These are phyloP conservation scores for Trichothecium roseum DNA, from an alignment of 2,329 filamentous ascomycete genomes.

Conservation along the genomic window DNA sequence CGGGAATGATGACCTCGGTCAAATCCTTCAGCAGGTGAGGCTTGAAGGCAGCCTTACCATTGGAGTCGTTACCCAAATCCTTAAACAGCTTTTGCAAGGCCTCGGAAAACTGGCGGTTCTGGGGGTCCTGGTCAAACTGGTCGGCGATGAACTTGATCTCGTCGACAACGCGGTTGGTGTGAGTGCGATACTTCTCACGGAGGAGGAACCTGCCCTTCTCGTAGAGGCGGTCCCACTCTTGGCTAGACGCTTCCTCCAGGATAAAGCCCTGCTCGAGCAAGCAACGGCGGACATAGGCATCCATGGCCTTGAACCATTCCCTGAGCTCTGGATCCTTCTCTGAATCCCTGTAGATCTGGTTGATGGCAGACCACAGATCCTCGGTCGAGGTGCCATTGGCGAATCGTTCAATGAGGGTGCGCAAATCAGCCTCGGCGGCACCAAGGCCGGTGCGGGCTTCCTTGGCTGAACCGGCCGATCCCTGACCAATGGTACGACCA, in stretches of 20 bases:
- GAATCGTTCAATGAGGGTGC: constrained; percentile 86
- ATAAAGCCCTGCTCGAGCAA: constrained; percentile 87
- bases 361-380: constrained; percentile 76
- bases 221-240: constrained; percentile 76
- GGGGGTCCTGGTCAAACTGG: constrained; percentile 80
- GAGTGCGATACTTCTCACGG: constrained; percentile 74
- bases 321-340: constrained; percentile 79
- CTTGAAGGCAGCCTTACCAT: constrained; percentile 84
- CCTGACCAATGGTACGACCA: constrained; percentile 51
- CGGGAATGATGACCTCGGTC: constrained; percentile 75
- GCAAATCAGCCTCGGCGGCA: constrained; percentile 63
- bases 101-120: constrained; percentile 71
- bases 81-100: constrained; percentile 77
- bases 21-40: constrained; percentile 85
- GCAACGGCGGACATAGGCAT: constrained; percentile 71
- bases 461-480: constrained; percentile 59
- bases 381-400: constrained; percentile 88
- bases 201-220: constrained; percentile 80
- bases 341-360: constrained; percentile 77
- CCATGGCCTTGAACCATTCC: constrained; percentile 74
- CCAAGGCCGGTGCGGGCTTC: constrained; percentile 59
- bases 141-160: constrained; percentile 83
- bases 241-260: constrained; percentile 67
- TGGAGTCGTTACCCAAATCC: constrained; percentile 75
- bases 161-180: constrained; percentile 78